Evolutionary conservation across 768 basidiomycete species (phyloP), one percentile per base, ranked within the genome.

Genomic region (Myochromella boudieri): DNA sequence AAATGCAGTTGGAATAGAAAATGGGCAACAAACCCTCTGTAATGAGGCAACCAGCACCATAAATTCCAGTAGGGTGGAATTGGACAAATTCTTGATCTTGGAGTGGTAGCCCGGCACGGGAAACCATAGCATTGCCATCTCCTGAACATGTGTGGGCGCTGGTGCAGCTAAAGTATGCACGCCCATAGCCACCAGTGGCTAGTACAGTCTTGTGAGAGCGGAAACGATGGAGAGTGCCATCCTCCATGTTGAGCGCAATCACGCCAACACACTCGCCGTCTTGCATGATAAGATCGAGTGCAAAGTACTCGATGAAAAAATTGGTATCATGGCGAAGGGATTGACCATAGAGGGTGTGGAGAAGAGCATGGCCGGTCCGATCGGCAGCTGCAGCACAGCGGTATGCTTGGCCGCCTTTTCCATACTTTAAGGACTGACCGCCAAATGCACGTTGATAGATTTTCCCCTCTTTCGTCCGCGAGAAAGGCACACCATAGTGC

Each of bases 301-400:
- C 97, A 67, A 99, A 98, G 71, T 95, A 99, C 68, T 99, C 97
- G 68, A 99, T 98, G 77, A 99, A 99, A 73, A 97, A 99, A 72
- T 98, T 95, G 66, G 97, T 98, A 77, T 98, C 86, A 77, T 99
- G 97, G 48, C 93, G 87, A 51, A 99, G 83, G 48, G 95, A 98
- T 75, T 99, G 97, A 57, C 97, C 97, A 61, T 99, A 99, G 46
- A 99, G 90, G 7, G 95, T 97, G 77, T 99, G 97, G 34, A 99
- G 83, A 62, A 99, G 83, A 17, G 97, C 97, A 62, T 99, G 97
- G 21, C 97, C 97, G 6, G 97, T 99, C 66, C 97, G 91, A 68
- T 99, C 97, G 46, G 97, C 97, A 4, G 95, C 95, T 44, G 97
- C 94, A 42, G 97, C 97, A 64, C 95, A 98, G 52, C 97, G 91